phyloP scores from a whole-genome alignment of 202 grass and related monocot genomes.

The Zizania palustris region DNA sequence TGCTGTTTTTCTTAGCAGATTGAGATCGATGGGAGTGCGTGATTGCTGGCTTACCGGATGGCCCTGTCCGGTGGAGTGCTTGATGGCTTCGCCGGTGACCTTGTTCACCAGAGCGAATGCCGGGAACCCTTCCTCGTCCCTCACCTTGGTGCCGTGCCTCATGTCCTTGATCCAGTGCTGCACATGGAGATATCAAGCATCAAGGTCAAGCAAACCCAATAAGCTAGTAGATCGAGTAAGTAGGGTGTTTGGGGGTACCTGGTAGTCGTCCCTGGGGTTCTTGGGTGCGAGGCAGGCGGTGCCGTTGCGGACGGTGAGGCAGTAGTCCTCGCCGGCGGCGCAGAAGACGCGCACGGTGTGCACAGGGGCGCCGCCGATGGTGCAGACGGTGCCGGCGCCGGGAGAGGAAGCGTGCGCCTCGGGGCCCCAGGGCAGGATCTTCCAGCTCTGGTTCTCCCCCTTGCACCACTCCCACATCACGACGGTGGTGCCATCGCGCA shows the following conservation, averaged over 20 bases:
- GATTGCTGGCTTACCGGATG: slow-evolving; percentile 54
- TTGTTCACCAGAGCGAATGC: slow-evolving; percentile 68
- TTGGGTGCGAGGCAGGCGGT: slow-evolving; percentile 52
- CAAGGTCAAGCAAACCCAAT: too few relatives aligned
- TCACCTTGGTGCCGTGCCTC: slow-evolving; percentile 60
- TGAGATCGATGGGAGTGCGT: background rate
- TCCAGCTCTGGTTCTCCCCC: slow-evolving; percentile 89
- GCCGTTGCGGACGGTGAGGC: slow-evolving; percentile 53
- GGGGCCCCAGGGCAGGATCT: slow-evolving; percentile 65
- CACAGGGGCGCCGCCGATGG: slow-evolving; percentile 15
- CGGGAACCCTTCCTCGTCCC: slow-evolving; percentile 84
- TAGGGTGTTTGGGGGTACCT: slow-evolving; percentile 34
- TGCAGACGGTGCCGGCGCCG: background rate
- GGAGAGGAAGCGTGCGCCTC: slow-evolving; percentile 37
- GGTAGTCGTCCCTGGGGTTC: slow-evolving; percentile 71
- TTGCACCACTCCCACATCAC: slow-evolving; percentile 85
- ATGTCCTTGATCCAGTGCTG: slow-evolving; percentile 96
- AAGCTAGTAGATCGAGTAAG: too few relatives aligned
- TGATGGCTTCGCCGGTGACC: slow-evolving; percentile 71
- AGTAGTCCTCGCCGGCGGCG: slow-evolving; percentile 59
- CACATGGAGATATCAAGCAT: background rate
- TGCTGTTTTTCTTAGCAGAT: too few relatives aligned
- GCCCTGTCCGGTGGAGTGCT: slow-evolving; percentile 75
- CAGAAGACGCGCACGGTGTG: slow-evolving; percentile 71
- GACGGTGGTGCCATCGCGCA: slow-evolving; percentile 69